Evolutionary conservation across 495 filamentous ascomycete species (phyloP).

Genomic region (Physcia stellaris): DNA sequence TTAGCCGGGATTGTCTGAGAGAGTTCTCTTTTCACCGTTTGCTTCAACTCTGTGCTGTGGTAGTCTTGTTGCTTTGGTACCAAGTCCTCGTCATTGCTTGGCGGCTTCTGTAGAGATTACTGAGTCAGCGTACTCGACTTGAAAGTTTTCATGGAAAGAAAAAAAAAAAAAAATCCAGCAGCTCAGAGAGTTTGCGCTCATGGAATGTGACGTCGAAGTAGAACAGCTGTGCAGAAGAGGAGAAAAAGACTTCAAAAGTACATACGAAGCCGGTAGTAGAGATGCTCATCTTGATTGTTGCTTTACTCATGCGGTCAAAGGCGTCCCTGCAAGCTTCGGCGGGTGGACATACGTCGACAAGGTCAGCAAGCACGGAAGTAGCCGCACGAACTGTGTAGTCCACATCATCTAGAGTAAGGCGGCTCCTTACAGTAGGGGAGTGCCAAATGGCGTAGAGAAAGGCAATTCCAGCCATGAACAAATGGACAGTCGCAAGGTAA

Average conservation of each 20-base stretch:
- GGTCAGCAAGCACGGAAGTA: conserved; percentile 67
- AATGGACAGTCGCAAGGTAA: conserved; percentile 89
- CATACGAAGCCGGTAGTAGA: conserved; percentile 70
- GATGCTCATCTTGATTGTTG: conserved; percentile 82
- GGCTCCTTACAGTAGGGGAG: conserved; percentile 71
- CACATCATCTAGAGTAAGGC: conserved; percentile 81
- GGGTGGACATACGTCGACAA: conserved; percentile 66
- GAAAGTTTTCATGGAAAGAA: too few relatives aligned
- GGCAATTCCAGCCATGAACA: conserved; percentile 95
- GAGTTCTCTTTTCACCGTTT: conserved; percentile 11
- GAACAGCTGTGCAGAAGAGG: too few relatives aligned
- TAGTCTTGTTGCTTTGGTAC: too few relatives aligned
- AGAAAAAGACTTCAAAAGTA: too few relatives aligned
- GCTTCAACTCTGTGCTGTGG: too few relatives aligned
- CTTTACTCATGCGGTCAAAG: conserved; percentile 90
- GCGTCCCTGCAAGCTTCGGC: conserved; percentile 82
- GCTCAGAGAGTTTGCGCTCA: too few relatives aligned
- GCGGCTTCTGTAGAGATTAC: too few relatives aligned
- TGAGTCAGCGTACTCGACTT: conserved; percentile 23
- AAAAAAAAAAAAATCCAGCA: too few relatives aligned
- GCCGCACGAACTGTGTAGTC: conserved; percentile 94
- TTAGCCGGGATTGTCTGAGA: conserved; percentile 4
- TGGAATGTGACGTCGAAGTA: too few relatives aligned
- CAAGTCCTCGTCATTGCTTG: too few relatives aligned
- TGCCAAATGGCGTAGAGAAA: conserved; percentile 98